Evolutionary conservation across 2,329 filamentous ascomycete species (phyloP).

Genomic region (Blastomyces percursus): DNA sequence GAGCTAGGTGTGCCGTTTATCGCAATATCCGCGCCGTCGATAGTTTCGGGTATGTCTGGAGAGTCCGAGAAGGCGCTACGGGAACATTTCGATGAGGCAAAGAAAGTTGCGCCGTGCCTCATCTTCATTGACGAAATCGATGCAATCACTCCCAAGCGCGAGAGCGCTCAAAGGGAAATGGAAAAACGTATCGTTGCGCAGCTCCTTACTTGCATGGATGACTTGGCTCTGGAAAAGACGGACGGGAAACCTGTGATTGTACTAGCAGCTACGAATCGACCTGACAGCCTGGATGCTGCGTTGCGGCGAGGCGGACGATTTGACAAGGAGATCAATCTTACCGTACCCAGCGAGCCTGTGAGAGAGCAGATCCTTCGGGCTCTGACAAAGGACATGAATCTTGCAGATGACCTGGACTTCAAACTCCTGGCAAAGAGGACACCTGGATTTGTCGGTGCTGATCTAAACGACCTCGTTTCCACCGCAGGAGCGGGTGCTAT

Average conservation of each 20-base stretch:
- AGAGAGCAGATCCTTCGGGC: slow-evolving; percentile 68
- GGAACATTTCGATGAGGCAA: slow-evolving; percentile 79
- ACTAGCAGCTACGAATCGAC: slow-evolving; percentile 79
- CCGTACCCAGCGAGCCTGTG: slow-evolving; percentile 68
- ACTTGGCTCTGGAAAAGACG: slow-evolving; percentile 59
- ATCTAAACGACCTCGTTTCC: slow-evolving; percentile 62
- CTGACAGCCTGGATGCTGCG: slow-evolving; percentile 73
- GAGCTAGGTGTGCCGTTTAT: slow-evolving; percentile 67
- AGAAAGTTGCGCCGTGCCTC: slow-evolving; percentile 72
- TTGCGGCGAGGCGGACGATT: slow-evolving; percentile 65
- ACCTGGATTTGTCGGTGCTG: slow-evolving; percentile 85
- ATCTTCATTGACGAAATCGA: slow-evolving; percentile 92
- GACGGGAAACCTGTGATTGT: slow-evolving; percentile 73
- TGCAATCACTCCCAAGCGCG: slow-evolving; percentile 75
- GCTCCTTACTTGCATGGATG: slow-evolving; percentile 77
- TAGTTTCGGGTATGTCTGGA: slow-evolving; percentile 78
- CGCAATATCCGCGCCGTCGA: slow-evolving; percentile 66
- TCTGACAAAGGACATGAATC: slow-evolving; percentile 53
- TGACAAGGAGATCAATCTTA: slow-evolving; percentile 74
- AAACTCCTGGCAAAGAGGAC: slow-evolving; percentile 66
- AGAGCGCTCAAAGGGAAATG: slow-evolving; percentile 76
- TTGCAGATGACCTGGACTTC: slow-evolving; percentile 64
- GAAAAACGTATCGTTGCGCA: slow-evolving; percentile 78
- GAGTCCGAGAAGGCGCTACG: slow-evolving; percentile 80
- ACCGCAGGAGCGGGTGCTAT: slow-evolving; percentile 57